Base-by-base conservation (phyloP, 495 filamentous ascomycete species). In the Hyaloscypha hepaticicola region DNA sequence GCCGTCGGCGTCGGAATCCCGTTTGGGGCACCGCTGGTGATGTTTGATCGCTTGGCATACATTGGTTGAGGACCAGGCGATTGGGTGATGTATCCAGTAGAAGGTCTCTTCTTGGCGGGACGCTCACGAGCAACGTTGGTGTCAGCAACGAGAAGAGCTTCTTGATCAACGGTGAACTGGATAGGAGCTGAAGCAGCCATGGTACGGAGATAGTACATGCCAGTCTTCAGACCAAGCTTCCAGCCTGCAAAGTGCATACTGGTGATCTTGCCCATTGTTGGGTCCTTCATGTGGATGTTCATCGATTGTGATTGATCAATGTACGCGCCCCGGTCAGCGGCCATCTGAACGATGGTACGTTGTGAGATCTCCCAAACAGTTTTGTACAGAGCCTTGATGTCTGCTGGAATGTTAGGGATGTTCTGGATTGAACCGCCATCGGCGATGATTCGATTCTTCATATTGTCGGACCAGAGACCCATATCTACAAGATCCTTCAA, bases 351-450 rank as follows among this genome's bases (percentile, higher is more conserved):
- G 69, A 99, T 92, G 33, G 85, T 90, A 62, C 91, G 90, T 80
- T 99, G 95, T n/a, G 91, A 94, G 69, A 99, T 97, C 74, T 99
- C 95, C 95, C 95, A 99, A 21, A 99, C 95, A 25, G 95, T 99
- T 86, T 99, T 99, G 86, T 99, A 99, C 16, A 99, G 85, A 9
- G 90, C 85, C 82, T 98, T 99, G 85, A 96, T 90, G 68, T 98
- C 95, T 28, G 89, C 84, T 38, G 95, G 95, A 63, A 99, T 96
- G 77, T 94, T 97, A 70, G 93, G 88, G 66, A 99, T 91, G 78
- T 93, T 92, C 78, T 98, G 95, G 66, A 99, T 93, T 8, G 92
- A 96, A 58, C 95, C 95, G 67, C 92, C 92, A 55, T 95, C 94
- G 66, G 95, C 89, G 71, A 99, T 98, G 82, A 99, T 99, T 69